Conservation (phyloP, 1,284 basidiomycete species). For the Laetiporus sulphureus region DNA sequence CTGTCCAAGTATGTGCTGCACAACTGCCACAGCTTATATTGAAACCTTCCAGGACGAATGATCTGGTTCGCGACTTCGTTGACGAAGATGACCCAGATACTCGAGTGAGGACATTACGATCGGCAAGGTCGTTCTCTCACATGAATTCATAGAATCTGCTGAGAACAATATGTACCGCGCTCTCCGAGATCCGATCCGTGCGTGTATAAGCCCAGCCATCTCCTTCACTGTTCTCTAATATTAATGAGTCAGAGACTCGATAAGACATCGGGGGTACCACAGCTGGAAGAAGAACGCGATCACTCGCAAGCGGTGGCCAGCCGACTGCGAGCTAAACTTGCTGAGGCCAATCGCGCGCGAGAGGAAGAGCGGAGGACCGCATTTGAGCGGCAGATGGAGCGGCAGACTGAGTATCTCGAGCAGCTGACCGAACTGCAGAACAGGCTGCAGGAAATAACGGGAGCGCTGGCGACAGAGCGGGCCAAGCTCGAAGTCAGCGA, state of each 20-base stretch:
- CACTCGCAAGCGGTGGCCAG: not conserved
- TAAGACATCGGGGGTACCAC: not conserved
- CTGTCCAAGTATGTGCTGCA: constrained; percentile 1
- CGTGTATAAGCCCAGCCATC: not conserved
- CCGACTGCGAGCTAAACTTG: constrained; percentile 6
- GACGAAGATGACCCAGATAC: not conserved
- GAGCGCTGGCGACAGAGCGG: constrained; percentile 1
- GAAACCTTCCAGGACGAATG: constrained; percentile 1
- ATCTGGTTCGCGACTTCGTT: not conserved
- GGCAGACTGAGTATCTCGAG: constrained; percentile 2
- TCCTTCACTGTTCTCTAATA: not conserved
- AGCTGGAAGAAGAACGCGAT: constrained; percentile 3
- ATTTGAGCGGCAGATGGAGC: constrained; percentile 1
- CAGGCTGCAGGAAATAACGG: constrained; percentile 5
- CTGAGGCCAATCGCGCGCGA: constrained; percentile 6
- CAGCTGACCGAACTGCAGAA: constrained; percentile 6
- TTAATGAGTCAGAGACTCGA: not conserved
- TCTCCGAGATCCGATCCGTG: constrained; percentile 8
- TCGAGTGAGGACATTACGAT: not conserved
- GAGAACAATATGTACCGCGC: constrained; percentile 1
- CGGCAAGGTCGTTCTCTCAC: not conserved
- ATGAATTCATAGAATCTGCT: not conserved
- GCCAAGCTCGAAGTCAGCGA: constrained; percentile 1
- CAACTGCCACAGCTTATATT: not conserved
- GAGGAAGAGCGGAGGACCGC: constrained; percentile 5